A percentile compares a stretch with the other conserved stretches of the same genome.
Conservation (phyloP, 2,329 filamentous ascomycete species). For the Hymenoscyphus occultus region DNA sequence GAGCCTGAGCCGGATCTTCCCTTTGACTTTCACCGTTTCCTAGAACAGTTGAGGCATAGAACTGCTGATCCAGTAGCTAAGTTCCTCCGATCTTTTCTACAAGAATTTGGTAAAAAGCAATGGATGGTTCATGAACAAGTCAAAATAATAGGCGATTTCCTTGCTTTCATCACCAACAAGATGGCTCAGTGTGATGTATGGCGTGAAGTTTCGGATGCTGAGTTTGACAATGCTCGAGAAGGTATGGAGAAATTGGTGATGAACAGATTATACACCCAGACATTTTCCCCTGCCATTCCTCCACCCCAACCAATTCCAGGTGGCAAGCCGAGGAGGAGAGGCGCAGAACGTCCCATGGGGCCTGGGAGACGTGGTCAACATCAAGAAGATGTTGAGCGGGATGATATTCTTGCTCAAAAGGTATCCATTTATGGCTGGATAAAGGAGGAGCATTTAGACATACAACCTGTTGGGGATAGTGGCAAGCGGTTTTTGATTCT, state of each 20-base stretch:
- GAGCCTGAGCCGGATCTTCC: constrained; percentile 79
- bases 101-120: constrained; percentile 93
- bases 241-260: constrained; percentile 99
- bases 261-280: constrained; percentile 94
- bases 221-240: constrained; percentile 97
- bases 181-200: constrained; percentile 98
- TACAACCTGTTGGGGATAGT: constrained; percentile 78
- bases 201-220: constrained; percentile 90
- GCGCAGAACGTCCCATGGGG: constrained; percentile 65
- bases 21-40: constrained; percentile 95
- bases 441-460: constrained; percentile 88
- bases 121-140: constrained; percentile 99
- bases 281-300: constrained; percentile 91
- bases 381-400: constrained; percentile 94
- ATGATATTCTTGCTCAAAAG: constrained; percentile 94
- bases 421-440: constrained; percentile 97
- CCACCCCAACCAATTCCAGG: constrained; percentile 71
- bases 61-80: constrained; percentile 97
- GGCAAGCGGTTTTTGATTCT: constrained; percentile 84
- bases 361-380: constrained; percentile 91
- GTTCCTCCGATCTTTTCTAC: constrained; percentile 90
- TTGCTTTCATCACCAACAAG: constrained; percentile 96
- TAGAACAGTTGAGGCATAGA: constrained; percentile 92
- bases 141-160: constrained; percentile 95
- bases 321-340: constrained; percentile 65